Conservation (phyloP, 495 filamentous ascomycete genomes). For the Cercophora newfieldiana region DNA sequence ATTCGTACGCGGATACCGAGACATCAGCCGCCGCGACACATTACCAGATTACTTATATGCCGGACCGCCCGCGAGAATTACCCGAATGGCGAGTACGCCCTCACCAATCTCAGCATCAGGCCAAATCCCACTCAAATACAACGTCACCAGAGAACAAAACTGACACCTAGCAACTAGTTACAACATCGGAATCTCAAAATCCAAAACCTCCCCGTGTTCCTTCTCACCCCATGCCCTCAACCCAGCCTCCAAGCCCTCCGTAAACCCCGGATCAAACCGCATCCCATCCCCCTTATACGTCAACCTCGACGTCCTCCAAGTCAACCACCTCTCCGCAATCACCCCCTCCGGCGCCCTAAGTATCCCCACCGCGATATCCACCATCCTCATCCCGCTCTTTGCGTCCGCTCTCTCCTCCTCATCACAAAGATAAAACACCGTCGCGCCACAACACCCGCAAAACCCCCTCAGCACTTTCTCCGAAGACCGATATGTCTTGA, state of each 20-base stretch:
- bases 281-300: conserved; percentile 19
- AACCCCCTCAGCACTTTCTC: conserved; percentile 57
- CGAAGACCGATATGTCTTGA: conserved; percentile 56
- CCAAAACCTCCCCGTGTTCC: conserved; percentile 20
- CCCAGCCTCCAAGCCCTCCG: conserved; percentile 25
- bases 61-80: background rate
- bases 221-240: conserved; percentile 26
- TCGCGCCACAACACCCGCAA: conserved; percentile 63
- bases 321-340: conserved; percentile 46
- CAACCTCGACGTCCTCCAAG: conserved; percentile 33
- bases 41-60: background rate
- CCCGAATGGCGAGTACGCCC: background rate
- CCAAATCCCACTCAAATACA: too few species aligned
- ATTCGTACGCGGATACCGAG: background rate
- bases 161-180: too few species aligned
- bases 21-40: background rate
- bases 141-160: too few species aligned
- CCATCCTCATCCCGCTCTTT: conserved; percentile 30
- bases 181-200: conserved; percentile 15
- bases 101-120: too few species aligned
- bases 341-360: conserved; percentile 53
- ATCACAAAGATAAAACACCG: conserved; percentile 45
- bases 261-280: conserved; percentile 31
- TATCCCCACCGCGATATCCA: conserved; percentile 56
- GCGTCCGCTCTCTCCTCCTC: conserved; percentile 7